Base-by-base conservation (phyloP, 257 asterid genomes). In the Solanum sejunctum region DNA sequence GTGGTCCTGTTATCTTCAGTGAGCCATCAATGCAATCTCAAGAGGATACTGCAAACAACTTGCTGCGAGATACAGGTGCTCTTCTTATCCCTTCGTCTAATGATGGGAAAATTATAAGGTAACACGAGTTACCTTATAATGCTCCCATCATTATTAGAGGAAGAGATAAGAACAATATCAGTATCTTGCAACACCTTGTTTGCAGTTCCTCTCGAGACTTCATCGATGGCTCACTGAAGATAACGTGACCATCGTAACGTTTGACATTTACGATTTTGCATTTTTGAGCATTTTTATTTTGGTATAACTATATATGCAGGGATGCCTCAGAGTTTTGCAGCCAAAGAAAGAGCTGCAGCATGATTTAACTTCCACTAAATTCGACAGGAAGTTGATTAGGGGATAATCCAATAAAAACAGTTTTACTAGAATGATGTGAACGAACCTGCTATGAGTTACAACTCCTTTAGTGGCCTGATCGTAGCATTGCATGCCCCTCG, bases 261-360 rank as follows among this genome's bases (percentile, higher is more conserved):
- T 88, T 78, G 78, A 96, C 97, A 86, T 94, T 96, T 88, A 93
- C 98, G 66, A 96, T 97, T 92, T 96, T 96, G 93, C 98, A 95
- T 87, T 90, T 93, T 21, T 98, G 98, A 84, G 99, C 99, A 85
- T 88, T 88, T 88, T 91, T 89, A 28, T 28, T 28, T 28, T 4
- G 98, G 98, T 28, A 96, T 84, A 87, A 96, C 92, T 84, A 96
- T 90, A 84, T 93, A 93, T 9, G 99, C 99, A 63, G 97, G 95
- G 85, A 96, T 92, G 28, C 96, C 97, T 55, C 99, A 89, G 84
- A 92, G 88, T 84, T 91, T 93, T 85, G 99, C 98, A 84, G 99
- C 99, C 98, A 96, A 89, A 81, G 99, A 83, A 70, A 96, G 97
- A 13, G 99, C 98, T 57, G 99, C 98, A 57, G 98, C 99, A 91